Evolutionary conservation across 768 basidiomycete genomes (phyloP).

Genomic region (Trametes sanguinea): DNA sequence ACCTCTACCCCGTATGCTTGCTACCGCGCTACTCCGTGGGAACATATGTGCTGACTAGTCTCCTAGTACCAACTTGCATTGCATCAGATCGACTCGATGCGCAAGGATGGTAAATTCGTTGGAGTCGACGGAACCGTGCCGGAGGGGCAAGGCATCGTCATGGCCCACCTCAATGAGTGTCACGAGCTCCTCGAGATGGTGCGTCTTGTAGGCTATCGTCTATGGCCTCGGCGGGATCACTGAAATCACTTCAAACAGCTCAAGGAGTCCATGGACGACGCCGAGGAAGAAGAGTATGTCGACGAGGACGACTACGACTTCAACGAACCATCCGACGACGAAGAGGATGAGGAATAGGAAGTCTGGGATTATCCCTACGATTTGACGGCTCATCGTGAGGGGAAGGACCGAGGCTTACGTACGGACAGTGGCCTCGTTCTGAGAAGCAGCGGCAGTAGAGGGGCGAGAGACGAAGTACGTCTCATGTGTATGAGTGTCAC

Average conservation of each 20-base stretch:
- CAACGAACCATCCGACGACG: conserved; percentile 16
- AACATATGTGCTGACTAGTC: conserved; percentile 3
- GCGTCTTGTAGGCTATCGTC: conserved; percentile 24
- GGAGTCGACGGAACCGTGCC: conserved; percentile 87
- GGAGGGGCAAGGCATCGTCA: conserved; percentile 94
- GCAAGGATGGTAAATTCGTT: conserved; percentile 92
- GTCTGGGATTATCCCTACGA: background rate
- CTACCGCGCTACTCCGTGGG: background rate
- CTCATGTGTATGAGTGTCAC: conserved; percentile 5
- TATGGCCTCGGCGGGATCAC: background rate
- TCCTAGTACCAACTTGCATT: conserved; percentile 87
- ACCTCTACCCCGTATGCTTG: conserved; percentile 84
- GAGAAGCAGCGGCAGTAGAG: background rate
- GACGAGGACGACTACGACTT: conserved; percentile 28
- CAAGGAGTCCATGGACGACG: conserved; percentile 82
- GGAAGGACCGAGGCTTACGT: background rate
- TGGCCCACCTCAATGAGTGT: conserved; percentile 94
- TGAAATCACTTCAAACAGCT: conserved; percentile 45
- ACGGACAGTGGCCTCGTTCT: background rate
- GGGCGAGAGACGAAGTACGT: background rate
- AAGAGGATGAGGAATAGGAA: conserved; percentile 15
- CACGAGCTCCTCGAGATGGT: conserved; percentile 97
- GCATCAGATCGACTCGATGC: conserved; percentile 92
- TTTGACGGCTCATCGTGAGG: background rate
- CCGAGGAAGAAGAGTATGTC: conserved; percentile 46